Percentiles rank a stretch among this genome's conserved stretches.
Evolutionary conservation across 1,284 basidiomycete genomes (phyloP).

Genomic region (Moesziomyces parantarcticus): DNA sequence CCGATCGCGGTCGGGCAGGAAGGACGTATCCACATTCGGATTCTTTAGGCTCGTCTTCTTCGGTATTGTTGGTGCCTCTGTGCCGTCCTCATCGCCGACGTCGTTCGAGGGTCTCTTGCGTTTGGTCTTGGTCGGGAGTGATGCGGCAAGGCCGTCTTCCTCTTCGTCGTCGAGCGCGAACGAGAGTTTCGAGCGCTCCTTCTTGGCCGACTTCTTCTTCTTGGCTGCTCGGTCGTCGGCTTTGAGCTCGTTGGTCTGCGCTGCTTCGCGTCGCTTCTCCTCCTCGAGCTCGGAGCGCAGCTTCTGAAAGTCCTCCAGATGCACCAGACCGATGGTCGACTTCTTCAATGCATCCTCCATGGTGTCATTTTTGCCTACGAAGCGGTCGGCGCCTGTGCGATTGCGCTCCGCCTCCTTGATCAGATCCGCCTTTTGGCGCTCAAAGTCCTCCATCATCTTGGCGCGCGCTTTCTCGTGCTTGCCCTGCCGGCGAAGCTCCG

Average conservation of each 20-base stretch:
- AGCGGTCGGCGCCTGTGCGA: constrained; percentile 75
- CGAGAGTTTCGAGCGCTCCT: constrained; percentile 85
- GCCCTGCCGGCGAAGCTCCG: constrained; percentile 50
- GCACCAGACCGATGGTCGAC: constrained; percentile 91
- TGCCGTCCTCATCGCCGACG: constrained; percentile 4
- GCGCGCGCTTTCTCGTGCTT: constrained; percentile 55
- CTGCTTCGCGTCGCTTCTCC: constrained; percentile 87
- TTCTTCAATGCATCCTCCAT: constrained; percentile 94
- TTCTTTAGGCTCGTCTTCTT: constrained; percentile 85
- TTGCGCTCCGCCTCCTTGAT: constrained; percentile 70
- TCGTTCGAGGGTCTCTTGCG: constrained; percentile 45
- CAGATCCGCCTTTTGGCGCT: constrained; percentile 86
- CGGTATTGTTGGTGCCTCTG: constrained; percentile 1
- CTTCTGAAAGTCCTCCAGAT: constrained; percentile 83
- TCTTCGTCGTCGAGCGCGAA: constrained; percentile 73
- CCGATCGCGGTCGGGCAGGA: constrained; percentile 94
- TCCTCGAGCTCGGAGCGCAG: constrained; percentile 90
- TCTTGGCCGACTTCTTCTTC: constrained; percentile 85
- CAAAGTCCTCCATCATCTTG: constrained; percentile 76
- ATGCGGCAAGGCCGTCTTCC: constrained; percentile 24
- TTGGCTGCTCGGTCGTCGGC: constrained; percentile 32
- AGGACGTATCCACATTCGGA: constrained; percentile 95
- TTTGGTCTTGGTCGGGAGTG: constrained; percentile 30
- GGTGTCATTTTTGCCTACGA: constrained; percentile 91
- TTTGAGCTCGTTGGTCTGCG: constrained; percentile 69